Evolutionary conservation across 2,329 filamentous ascomycete genomes (phyloP).

Genomic region (Nemania abortiva): DNA sequence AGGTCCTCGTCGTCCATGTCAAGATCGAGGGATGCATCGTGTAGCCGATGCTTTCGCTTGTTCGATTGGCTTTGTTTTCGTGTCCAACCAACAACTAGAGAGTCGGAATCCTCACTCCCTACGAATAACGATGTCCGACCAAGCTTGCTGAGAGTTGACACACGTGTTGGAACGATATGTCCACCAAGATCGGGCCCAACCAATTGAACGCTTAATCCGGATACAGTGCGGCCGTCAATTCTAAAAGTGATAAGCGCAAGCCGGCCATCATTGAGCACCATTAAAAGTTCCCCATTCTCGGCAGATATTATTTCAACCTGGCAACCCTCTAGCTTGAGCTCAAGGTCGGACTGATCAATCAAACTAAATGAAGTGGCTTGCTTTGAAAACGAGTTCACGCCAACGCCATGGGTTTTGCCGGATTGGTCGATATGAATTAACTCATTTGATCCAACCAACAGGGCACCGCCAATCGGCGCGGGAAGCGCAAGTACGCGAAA

Average conservation of each 20-base stretch:
- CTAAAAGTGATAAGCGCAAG: constrained; percentile 83
- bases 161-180: constrained; percentile 68
- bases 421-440: constrained; percentile 96
- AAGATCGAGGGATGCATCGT: constrained; percentile 65
- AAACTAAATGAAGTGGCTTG: constrained; percentile 86
- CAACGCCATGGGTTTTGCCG: constrained; percentile 91
- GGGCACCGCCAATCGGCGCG: constrained; percentile 85
- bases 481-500: constrained; percentile 85
- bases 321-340: constrained; percentile 84
- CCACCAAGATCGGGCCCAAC: constrained; percentile 74
- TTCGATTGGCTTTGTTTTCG: constrained; percentile 71
- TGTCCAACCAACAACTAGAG: constrained; percentile 83
- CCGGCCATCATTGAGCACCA: constrained; percentile 81
- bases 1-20: constrained; percentile 65
- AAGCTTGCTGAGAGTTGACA: constrained; percentile 78
- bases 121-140: constrained; percentile 80
- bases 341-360: constrained; percentile 84
- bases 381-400: constrained; percentile 90
- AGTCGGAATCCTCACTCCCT: constrained; percentile 86
- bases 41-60: constrained; percentile 71
- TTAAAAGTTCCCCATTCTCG: constrained; percentile 84
- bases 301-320: constrained; percentile 80
- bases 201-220: constrained; percentile 79
- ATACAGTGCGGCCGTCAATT: constrained; percentile 91
- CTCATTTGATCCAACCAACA: constrained; percentile 89